Base-by-base conservation (phyloP, 192 early-diverging fungal genomes). In the Podila horticola region DNA sequence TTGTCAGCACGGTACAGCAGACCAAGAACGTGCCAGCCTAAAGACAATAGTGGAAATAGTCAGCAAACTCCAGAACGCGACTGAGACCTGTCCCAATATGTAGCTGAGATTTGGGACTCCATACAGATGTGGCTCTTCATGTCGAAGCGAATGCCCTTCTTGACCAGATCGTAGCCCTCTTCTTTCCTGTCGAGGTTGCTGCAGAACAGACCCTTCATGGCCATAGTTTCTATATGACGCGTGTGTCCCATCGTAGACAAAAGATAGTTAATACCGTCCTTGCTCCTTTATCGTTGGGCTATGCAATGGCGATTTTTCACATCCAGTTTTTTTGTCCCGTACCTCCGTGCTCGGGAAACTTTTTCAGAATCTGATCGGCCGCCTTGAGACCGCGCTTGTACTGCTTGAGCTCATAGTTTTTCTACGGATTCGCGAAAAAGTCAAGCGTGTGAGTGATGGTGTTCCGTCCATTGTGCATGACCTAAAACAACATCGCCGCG, bases 11-110 rank as follows among this genome's bases (percentile, higher is more conserved):
- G 93, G 82, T 97, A 89, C 58, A 97, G 83, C n/a, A 99, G 84
- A 19, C 98, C 98, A 79, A 91, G 96, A 22, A 98, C 94, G 74
- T 99, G 98, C 98, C 98, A 99, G 82, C 93, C 93, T 93, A 66
- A 45, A 28, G 20, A 5, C n/a, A 19, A 24, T 17, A 55, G 24
- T 26, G 22, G 69, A 62, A 0, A 67, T 57, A 7, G 29, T 48
- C 63, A 62, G 26, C 5, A 69, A 67, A 60, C 30, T n/a, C 24
- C 17, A 41, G 20, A 45, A 12, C 33, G 22, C 67, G 22, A 33
- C 2, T 29, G 12, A 13, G 22, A 30, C 17, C 22, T 30, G 24
- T 66, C 26, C 20, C 19, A 13, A 66, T 66, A 28, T 50, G 41
- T 24, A 29, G 19, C 19, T 28, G 36, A 29, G 12, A 79, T 38